These are phyloP conservation scores for Paramecium primaurelia DNA, from an alignment of 73 alveolate genomes.

Conservation along the genomic window DNA sequence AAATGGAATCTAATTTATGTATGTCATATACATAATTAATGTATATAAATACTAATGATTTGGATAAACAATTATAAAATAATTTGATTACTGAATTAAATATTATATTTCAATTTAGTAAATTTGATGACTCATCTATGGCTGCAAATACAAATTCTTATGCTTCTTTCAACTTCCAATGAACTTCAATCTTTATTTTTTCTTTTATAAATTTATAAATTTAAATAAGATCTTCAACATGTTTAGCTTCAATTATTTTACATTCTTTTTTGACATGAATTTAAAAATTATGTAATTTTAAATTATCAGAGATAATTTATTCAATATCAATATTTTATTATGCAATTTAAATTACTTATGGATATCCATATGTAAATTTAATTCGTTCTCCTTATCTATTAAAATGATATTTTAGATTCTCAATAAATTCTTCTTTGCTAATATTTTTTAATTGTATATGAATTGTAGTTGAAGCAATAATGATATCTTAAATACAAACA, in stretches of 20 bases:
- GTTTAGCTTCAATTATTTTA: background rate
- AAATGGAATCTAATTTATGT: no score
- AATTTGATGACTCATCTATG: background rate
- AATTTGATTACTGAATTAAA: background rate
- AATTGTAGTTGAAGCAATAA: background rate
- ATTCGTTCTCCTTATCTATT: background rate
- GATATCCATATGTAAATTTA: background rate
- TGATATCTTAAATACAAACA: background rate
- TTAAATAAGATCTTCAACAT: background rate
- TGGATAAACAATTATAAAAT: background rate
- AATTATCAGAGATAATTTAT: background rate
- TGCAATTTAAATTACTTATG: background rate
- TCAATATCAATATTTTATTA: background rate
- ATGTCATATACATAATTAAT: background rate
- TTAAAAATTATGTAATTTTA: background rate
- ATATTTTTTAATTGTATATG: background rate
- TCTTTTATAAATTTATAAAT: background rate
- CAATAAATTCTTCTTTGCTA: background rate
- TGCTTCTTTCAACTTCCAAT: background rate
- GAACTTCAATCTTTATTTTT: background rate
- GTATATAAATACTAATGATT: background rate
- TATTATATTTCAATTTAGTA: background rate
- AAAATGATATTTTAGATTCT: background rate
- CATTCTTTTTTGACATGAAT: background rate
- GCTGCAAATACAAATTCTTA: background rate